Conservation (phyloP, 768 basidiomycete genomes). For the Ramaria rubella region DNA sequence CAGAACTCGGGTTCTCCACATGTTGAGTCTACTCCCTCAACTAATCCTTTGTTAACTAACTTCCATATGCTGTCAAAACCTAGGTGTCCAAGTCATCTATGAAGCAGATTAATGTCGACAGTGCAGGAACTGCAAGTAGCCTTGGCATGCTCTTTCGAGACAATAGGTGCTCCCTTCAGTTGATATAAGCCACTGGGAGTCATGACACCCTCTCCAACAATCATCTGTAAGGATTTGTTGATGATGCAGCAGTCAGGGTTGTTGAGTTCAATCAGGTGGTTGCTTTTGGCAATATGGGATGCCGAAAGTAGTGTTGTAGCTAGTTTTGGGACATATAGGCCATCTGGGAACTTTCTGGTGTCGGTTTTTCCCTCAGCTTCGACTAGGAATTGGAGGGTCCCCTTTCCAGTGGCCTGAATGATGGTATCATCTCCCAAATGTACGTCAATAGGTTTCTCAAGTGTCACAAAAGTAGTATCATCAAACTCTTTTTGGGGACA, state of each 20-base stretch:
- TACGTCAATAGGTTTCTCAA: not conserved
- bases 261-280: too few species aligned
- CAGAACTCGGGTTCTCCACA: too few species aligned
- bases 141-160: not conserved
- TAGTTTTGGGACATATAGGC: slow-evolving; percentile 13
- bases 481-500: not conserved
- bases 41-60: slow-evolving; percentile 13
- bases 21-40: slow-evolving; percentile 21
- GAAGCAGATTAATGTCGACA: slow-evolving; percentile 17
- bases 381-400: too few species aligned
- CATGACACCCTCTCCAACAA: too few species aligned
- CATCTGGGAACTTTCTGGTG: not conserved
- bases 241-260: too few species aligned
- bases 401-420: too few species aligned
- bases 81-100: too few species aligned
- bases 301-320: too few species aligned
- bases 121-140: too few species aligned
- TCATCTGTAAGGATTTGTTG: too few species aligned
- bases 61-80: slow-evolving; percentile 10
- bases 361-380: not conserved
- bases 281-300: too few species aligned
- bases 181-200: not conserved
- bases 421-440: not conserved
- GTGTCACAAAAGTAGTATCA: not conserved
- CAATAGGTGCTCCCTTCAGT: not conserved